Base-by-base conservation (phyloP, 805 yeast genomes). In the Saccharomycopsis javanensis region DNA sequence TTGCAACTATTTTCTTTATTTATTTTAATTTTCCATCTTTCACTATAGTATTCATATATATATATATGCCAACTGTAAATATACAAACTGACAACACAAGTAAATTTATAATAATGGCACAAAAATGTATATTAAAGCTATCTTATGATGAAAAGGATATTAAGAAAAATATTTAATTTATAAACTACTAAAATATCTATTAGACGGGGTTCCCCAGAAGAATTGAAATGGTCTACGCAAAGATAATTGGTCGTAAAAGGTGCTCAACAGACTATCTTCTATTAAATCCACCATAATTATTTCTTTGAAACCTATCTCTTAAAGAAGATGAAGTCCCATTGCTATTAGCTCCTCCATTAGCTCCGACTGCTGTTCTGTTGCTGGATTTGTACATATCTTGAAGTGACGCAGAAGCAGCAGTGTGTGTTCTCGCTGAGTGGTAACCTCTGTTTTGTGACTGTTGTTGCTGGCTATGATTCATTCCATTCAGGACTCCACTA, bases 321-420 rank as follows among this genome's bases (percentile, higher is more conserved):
- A 42, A 42, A 25, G 48, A 42, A 4, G 48, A 42, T 6, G 56
- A 51, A 15, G 53, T n/a, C 1, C 53, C 56, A 27, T n/a, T 51
- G 31, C 51, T 50, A 16, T 28, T 27, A 13, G 42, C 42, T 18
- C 53, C 16, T 5, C 46, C 18, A 33, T 45, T 53, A 27, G 53
- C 34, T 7, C 53, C 31, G 8, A 27, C 27, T 10, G 55, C 16
- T 20, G 28, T 50, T 50, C 57, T 42, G n/a, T 34, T 48, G 25
- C 48, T 42, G 8, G 59, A 55, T 25, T 53, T 58, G 51, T 60
- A 60, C 59, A 60, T 53, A 27, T 58, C 61, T 20, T 56, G 52
- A 7, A 60, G 37, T 4, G 57, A 52, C 15, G 61, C 59, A 25
- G 62, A 61, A 5, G 62, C 62, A n/a, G 62, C 59, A 2, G 62